phyloP scores from a whole-genome alignment of 805 yeast species.

The Saturnispora besseyi region DNA sequence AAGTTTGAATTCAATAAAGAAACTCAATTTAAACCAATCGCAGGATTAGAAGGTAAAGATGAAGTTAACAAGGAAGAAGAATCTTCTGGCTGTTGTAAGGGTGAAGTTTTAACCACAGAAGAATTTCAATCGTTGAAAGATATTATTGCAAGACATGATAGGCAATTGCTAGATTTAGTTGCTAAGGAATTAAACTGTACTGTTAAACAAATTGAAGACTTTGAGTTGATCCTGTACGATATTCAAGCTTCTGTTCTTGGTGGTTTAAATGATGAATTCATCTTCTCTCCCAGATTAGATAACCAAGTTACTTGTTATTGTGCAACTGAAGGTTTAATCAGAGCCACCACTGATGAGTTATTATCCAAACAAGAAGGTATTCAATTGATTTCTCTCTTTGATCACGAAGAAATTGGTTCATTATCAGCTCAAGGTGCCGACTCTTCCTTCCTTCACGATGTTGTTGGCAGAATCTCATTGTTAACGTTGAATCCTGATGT shows the following conservation, averaged over 20 bases:
- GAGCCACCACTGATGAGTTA: conserved; percentile 21
- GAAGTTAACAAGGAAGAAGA: conserved; percentile 5
- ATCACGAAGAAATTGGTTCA: conserved; percentile 95
- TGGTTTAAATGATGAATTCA: conserved; percentile 83
- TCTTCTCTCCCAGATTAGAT: conserved; percentile 86
- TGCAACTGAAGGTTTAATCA: conserved; percentile 62
- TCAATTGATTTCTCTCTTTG: conserved; percentile 74
- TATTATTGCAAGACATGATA: conserved; percentile 67
- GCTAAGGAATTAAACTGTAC: conserved; percentile 54
- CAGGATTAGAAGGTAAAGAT: conserved; percentile 40
- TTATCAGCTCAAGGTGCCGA: conserved; percentile 94
- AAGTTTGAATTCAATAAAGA: conserved; percentile 88
- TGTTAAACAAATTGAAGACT: conserved; percentile 66
- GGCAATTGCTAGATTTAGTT: conserved; percentile 56
- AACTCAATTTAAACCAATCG: conserved; percentile 76
- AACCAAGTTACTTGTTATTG: conserved; percentile 83
- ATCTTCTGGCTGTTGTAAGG: conserved; percentile 37
- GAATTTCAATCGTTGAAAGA: conserved; percentile 58
- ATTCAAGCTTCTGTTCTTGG: conserved; percentile 78
- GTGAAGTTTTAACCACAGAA: conserved; percentile 40
- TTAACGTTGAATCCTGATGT: conserved; percentile 33
- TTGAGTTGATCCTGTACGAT: conserved; percentile 80
- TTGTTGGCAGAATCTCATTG: conserved; percentile 57
- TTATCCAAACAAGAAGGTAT: conserved; percentile 47
- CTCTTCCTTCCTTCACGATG: conserved; percentile 78